These are phyloP conservation scores for Eucalyptus sp. DNA, from an alignment of 345 rosid species.

Conservation along the genomic window DNA sequence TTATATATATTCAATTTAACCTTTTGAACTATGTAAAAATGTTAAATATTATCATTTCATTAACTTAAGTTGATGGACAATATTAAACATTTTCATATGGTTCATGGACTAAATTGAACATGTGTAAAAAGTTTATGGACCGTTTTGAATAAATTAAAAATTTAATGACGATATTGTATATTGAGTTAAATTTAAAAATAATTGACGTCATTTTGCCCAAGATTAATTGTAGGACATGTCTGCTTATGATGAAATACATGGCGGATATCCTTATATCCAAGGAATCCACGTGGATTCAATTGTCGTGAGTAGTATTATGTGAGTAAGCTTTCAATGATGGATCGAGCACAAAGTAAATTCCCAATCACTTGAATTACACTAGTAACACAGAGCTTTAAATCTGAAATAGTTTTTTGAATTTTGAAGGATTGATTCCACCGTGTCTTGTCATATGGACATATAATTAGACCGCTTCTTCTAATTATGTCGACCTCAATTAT, in stretches of 20 bases:
- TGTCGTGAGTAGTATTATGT: neutral
- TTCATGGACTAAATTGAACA: too few species aligned
- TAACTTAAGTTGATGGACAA: too few species aligned
- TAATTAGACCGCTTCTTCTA: neutral
- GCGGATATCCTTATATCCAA: neutral
- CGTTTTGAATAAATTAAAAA: too few species aligned
- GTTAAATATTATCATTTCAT: too few species aligned
- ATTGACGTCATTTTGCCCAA: neutral
- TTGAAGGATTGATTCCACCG: neutral
- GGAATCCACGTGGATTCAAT: neutral
- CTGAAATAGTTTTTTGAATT: neutral
- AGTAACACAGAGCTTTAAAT: neutral
- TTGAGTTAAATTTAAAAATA: too few species aligned
- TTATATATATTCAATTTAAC: neutral
- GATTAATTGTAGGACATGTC: neutral
- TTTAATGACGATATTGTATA: too few species aligned
- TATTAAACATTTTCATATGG: too few species aligned
- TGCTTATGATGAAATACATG: neutral
- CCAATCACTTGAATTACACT: neutral
- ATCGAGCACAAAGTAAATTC: neutral
- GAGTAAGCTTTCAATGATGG: neutral
- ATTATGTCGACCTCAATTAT: neutral
- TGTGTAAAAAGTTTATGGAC: fast-evolving
- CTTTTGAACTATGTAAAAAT: neutral
- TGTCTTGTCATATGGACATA: neutral